Conservation (phyloP, 176 grass and related monocot genomes). For the Alopecurus myosuroides region DNA sequence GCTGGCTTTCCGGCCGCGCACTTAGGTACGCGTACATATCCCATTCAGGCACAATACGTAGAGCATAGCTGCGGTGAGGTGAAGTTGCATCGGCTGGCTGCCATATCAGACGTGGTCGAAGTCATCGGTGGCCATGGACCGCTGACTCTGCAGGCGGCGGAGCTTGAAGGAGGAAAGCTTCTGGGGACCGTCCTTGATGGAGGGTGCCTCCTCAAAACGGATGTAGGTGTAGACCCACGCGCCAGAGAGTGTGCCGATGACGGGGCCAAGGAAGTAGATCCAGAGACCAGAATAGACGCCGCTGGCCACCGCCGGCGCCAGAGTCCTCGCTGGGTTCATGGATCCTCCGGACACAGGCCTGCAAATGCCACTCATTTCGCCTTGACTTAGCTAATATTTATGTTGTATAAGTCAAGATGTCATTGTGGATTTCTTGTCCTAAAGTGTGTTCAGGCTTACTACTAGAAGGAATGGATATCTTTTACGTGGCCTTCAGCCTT, state of each 20-base stretch:
- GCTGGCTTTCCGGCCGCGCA: no score
- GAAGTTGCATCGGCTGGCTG: not conserved
- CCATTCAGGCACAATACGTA: no score
- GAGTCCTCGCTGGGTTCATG: constrained; percentile 97
- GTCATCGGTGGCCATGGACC: constrained; percentile 36
- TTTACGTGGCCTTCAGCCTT: not conserved
- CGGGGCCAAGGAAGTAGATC: constrained; percentile 94
- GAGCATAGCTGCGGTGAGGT: no score
- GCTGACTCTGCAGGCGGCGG: constrained; percentile 80
- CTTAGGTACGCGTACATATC: no score
- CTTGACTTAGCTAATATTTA: constrained; percentile 38
- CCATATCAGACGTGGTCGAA: constrained; percentile 32
- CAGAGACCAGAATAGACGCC: constrained; percentile 68
- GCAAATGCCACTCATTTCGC: constrained; percentile 54
- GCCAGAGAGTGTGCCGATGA: constrained; percentile 74
- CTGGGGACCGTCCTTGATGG: constrained; percentile 24
- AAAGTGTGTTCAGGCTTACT: no score
- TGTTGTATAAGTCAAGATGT: not conserved
- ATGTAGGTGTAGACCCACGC: constrained; percentile 82
- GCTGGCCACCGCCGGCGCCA: constrained; percentile 91
- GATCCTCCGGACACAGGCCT: constrained; percentile 97
- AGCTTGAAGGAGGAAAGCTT: constrained; percentile 89
- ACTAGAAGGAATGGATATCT: not conserved
- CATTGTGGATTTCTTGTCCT: no score
- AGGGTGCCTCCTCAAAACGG: constrained; percentile 42